Percentiles rank a stretch among this genome's conserved stretches.
Evolutionary conservation across 768 basidiomycete species (phyloP).

Genomic region (Clitopilus passeckerianus): DNA sequence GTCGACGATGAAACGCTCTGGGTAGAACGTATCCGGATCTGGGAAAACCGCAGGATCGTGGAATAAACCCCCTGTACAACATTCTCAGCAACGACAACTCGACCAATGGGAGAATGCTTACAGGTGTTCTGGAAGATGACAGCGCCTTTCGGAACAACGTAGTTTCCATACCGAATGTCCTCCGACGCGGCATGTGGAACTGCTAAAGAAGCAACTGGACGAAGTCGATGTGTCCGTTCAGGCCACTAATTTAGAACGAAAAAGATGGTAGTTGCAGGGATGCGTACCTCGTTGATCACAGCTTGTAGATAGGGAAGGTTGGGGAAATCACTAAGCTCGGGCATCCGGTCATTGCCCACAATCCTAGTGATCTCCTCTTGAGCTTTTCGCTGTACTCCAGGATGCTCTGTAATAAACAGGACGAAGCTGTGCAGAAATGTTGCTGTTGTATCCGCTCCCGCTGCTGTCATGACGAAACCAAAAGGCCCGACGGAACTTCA

Average conservation of each 20-base stretch:
- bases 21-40: background rate
- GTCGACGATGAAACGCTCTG: background rate
- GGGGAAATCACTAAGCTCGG: conserved; percentile 17
- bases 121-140: background rate
- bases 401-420: conserved; percentile 20
- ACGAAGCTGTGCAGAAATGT: conserved; percentile 19
- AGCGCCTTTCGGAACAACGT: background rate
- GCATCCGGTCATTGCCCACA: conserved; percentile 21
- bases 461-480: conserved; percentile 3
- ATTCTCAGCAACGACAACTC: background rate
- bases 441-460: conserved; percentile 23
- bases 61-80: background rate
- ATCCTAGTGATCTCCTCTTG: conserved; percentile 22
- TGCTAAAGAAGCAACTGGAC: conserved; percentile 13
- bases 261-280: too few species aligned
- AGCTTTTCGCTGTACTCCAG: conserved; percentile 13
- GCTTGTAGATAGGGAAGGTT: conserved; percentile 15
- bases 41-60: background rate
- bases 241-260: background rate
- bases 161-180: background rate
- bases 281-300: conserved; percentile 8
- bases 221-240: conserved; percentile 11
- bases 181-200: conserved; percentile 12
- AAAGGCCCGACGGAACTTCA: background rate
- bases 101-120: background rate